Base-by-base conservation (phyloP, 306 rosid species). In the Cucurbita ficifolia region DNA sequence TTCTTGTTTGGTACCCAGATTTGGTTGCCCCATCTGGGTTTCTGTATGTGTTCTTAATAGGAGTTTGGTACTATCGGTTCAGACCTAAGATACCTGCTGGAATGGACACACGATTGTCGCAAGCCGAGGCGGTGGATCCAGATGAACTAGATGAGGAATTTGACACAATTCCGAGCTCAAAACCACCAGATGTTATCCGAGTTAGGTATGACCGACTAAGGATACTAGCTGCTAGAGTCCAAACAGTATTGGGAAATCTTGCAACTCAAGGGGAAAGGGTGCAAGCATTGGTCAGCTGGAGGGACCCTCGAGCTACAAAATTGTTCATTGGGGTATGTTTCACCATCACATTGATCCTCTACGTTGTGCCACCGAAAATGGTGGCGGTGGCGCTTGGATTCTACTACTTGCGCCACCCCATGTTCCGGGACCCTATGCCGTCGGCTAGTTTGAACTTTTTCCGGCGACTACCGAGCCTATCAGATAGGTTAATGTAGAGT, bases 1-100 rank as follows among this genome's bases (percentile, higher is more conserved):
- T 94, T 1, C 97, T 94, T 54, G 98, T 94, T 85, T 94, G 98
- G 98, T 90, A 90, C 74, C 98, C 98, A 2, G 98, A 89, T 86
- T 84, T 94, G 76, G 72, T 87, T 33, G 97, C 87, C 49, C 98
- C 98, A 2, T 90, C 98, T 0, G 98, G 88, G 72, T 94, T 90
- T 73, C 76, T 94, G 3, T 94, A 94, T 70, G 86, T 94, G 35
- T 90, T 90, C 76, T 62, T 94, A 42, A 87, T 94, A 3, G 98
- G 98, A 0, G 90, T 89, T 29, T 94, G 98, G 98, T 90, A 94
- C 64, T 94, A 81, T 57, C 92, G 97, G 57, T 94, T 94, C 65
- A 80, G 85, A 56, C 99, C 99, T 1, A 91, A 77, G 75, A 86
- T 89, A 68, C 98, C 97, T 0, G 92, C 97, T 0, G 99, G 97